phyloP scores from a whole-genome alignment of 2,329 filamentous ascomycete species.

The Hortaea sp. region DNA sequence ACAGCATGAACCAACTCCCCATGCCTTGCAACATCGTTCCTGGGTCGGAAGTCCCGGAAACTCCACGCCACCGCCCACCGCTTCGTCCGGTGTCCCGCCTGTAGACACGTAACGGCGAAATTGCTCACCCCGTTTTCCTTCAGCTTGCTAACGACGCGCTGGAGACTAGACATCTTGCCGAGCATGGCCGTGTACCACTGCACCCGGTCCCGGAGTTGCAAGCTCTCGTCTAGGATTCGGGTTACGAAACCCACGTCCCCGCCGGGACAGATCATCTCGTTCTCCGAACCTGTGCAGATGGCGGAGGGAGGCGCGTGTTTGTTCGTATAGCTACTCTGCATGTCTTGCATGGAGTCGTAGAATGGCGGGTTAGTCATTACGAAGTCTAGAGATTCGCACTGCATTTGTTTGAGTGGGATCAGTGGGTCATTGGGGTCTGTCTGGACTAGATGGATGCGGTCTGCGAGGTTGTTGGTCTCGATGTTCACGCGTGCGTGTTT shows the following conservation, averaged over 20 bases:
- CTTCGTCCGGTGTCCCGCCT: conserved; percentile 67
- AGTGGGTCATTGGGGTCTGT: conserved; percentile 46
- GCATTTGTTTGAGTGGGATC: conserved; percentile 52
- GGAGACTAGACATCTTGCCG: conserved; percentile 63
- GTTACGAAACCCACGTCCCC: conserved; percentile 69
- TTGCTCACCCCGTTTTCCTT: conserved; percentile 55
- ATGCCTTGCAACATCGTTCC: conserved; percentile 29
- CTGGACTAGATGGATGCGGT: conserved; percentile 54
- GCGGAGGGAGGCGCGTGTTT: conserved; percentile 57
- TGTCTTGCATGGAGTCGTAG: conserved; percentile 64
- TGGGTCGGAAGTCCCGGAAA: conserved; percentile 58
- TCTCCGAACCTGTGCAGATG: conserved; percentile 27
- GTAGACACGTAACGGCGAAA: conserved; percentile 70
- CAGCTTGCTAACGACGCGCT: conserved; percentile 50
- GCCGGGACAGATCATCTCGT: conserved; percentile 71
- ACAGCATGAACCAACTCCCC: conserved; percentile 19
- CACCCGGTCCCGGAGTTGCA: conserved; percentile 49
- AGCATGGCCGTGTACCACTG: conserved; percentile 91
- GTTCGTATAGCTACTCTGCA: conserved; percentile 49
- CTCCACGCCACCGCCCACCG: conserved; percentile 89
- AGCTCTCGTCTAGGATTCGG: conserved; percentile 61
- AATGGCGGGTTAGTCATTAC: conserved; percentile 94
- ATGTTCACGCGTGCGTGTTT: conserved; percentile 59
- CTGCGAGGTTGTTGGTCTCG: conserved; percentile 50
- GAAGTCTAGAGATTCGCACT: conserved; percentile 58